Evolutionary conservation across 129 eudicot genomes (phyloP), one percentile per base, ranked within the genome.

Genomic region (Pulicaria dysenterica): DNA sequence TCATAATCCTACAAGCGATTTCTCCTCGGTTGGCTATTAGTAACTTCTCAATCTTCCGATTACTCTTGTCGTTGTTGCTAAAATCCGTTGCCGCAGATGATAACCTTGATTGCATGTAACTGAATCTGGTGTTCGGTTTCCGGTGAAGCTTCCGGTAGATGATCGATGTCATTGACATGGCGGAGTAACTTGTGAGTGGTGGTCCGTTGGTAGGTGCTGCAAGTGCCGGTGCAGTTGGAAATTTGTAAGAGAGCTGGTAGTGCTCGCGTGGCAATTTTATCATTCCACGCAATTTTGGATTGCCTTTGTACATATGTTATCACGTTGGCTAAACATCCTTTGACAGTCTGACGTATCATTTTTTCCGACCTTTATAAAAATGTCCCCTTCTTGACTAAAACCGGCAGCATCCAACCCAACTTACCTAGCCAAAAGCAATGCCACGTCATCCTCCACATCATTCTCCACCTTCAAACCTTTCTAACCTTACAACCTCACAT

Each of bases 21-120:
- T 95, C 99, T 36, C 99, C 99, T 81, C 99, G 77, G 50, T 95
- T 95, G 0, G 99, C 99, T 3, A 95, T 82, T 11, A 95, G 60
- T 31, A 95, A 73, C 83, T 95, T 95, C 85, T 95, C 97, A 5
- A 95, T 91, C 48, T 83, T 71, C 34, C 75, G 69, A 64, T 68
- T 63, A 10, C 67, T 17, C 54, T 31, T 12, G 10, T 70, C 75
- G 61, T 58, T 48, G 77, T 47, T 8, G 86, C 24, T 5, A 83
- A 77, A 45, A 70, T 72, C 9, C 16, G 73, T 41, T 73, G 70
- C 45, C 14, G 84, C 34, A 39, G 58, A 44, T 1, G 67, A 19
- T 0, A 44, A 16, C 8, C 81, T 44, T 34, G 7, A 41, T 38
- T 56, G 74, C 38, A 37, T 39, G 46, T 24, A 41, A 7, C 3